Base-by-base conservation (phyloP, 192 early-diverging fungal species). In the Mortierella hygrophila region DNA sequence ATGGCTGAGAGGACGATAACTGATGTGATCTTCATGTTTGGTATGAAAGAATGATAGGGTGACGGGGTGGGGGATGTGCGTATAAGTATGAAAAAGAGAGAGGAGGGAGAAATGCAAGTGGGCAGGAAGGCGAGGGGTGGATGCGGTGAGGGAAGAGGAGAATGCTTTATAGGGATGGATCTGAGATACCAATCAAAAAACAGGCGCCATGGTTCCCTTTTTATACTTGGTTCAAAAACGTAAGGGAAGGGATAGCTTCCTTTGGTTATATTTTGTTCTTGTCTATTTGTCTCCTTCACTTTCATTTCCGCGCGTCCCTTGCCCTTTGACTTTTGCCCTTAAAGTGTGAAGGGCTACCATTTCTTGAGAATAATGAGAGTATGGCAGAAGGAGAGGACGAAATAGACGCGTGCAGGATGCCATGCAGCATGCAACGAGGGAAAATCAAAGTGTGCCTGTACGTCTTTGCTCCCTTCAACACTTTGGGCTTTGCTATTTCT, bases 1-100 rank as follows among this genome's bases (percentile, higher is more conserved):
- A 46, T 60, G 18, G 60, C 41, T 7, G 75, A 76, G 11, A 76
- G 38, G 21, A 76, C 16, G 15, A 76, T 46, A 26, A 35, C 57
- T 38, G 75, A 76, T n/a, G 75, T 37, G 21, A 76, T 41, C 75
- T 46, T 76, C 75, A 76, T 76, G 6, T 2, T 60, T 71, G 70
- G 44, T 44, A 44, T 13, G 11, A 23, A 16, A 32, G 29, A 23
- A 72, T 37, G 4, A 1, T 18, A 72, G 42, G 7, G 23, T n/a
- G 55, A 57, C 6, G 55, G 23, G 8, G 23, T n/a, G 21, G 55
- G 60, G 11, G 47, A 20, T 49, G 47, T 46, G n/a, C 16, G 71
- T 18, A 42, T n/a, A 26, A 42, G 42, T 42, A 40, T 41, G 70
- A 38, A n/a, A 73, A n/a, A 10, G 40, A 40, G 21, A 3, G 21